Base-by-base conservation (phyloP, 1,284 basidiomycete genomes). In the Pisolithus thermaeus region DNA sequence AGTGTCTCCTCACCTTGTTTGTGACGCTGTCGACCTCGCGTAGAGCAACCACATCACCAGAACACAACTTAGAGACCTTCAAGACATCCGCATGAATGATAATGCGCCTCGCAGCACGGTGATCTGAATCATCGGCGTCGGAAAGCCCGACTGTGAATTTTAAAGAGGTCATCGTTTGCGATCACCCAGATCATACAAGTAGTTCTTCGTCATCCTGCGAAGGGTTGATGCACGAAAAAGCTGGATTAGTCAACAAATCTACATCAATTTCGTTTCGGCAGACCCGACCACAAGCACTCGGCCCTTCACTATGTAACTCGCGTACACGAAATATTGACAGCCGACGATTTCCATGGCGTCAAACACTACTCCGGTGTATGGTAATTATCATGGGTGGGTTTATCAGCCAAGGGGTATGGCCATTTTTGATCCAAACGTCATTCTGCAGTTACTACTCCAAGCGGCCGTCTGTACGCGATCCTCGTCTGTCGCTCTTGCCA, bases 21-120 rank as follows among this genome's bases (percentile, higher is more conserved):
- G 59, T 57, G 35, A 30, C 61, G 50, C 58, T 56, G 63, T 73
- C 72, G 47, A 56, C 66, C 36, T 67, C 70, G 37, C 71, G 70
- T 60, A 92, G 61, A 47, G 79, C 80, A 47, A 91, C 65, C 14
- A 84, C 72, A 65, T 92, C 88, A 14, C 87, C 87, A 28, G 88
- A 84, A 50, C 73, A 79, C 8, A 87, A 61, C 67, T 81, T 88
- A 30, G 76, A 65, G 27, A 73, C 63, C 61, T 84, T 88, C 45
- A 92, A 66, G 42, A 76, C 62, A 49, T 89, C 87, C 45, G 78
- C 70, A 58, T 84, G 82, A 60, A 91, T 66, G 59, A 83, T 69
- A 63, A 92, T 68, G 56, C 87, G 84, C 61, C 80, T 76, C 32
- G 73, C 73, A 49, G 78, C 74, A 59, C 83, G 83, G 58, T 72